Evolutionary conservation across 495 filamentous ascomycete species (phyloP).

Genomic region (Penicillium bialowiezense): DNA sequence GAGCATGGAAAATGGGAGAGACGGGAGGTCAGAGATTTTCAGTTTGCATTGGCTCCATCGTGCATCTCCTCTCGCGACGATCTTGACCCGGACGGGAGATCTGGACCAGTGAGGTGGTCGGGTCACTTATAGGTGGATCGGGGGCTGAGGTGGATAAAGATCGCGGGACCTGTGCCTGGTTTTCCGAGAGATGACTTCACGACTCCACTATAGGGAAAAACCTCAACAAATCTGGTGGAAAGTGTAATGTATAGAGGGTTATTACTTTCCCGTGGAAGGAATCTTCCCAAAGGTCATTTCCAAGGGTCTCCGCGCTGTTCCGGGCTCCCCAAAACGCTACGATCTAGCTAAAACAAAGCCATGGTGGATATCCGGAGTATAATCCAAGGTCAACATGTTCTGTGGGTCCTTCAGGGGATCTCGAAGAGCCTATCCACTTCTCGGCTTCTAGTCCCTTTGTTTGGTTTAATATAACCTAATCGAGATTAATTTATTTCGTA

Average conservation of each 20-base stretch:
- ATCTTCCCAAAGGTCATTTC: too few relatives aligned
- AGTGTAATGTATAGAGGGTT: too few relatives aligned
- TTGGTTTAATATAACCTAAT: background rate
- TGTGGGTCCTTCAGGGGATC: background rate
- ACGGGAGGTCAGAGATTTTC: conserved; percentile 1
- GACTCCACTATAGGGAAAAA: background rate
- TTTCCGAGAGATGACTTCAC: background rate
- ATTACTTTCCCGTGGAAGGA: too few relatives aligned
- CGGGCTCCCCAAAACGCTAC: too few relatives aligned
- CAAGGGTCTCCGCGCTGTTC: too few relatives aligned
- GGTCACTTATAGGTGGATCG: background rate
- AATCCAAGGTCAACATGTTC: background rate
- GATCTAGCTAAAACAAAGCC: too few relatives aligned
- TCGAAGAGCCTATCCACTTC: background rate
- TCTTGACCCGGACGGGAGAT: background rate
- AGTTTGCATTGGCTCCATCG: background rate
- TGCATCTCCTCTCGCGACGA: background rate
- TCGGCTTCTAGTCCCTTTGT: too few relatives aligned
- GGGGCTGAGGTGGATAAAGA: background rate
- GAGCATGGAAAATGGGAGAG: background rate
- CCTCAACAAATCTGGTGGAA: too few relatives aligned
- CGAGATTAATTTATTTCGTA: background rate
- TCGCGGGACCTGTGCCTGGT: background rate
- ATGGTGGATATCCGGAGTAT: too few relatives aligned
- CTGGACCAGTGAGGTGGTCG: background rate